These are phyloP conservation scores for Eucalyptus cloeziana DNA, from an alignment of 345 rosid species.

Conservation along the genomic window DNA sequence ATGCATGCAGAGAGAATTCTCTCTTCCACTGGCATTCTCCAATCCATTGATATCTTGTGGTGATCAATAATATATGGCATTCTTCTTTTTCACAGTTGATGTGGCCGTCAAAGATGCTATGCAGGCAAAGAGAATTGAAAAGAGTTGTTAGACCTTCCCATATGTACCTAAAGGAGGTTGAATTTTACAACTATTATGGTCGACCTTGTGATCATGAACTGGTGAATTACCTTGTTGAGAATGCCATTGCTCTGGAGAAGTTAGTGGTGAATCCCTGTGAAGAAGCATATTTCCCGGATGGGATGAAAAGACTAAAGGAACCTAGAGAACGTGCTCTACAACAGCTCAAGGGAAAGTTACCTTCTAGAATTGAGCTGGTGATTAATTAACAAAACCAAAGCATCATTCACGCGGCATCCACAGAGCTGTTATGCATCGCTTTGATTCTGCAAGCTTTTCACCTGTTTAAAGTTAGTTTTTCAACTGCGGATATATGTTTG, in stretches of 20 bases:
- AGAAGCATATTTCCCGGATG: background rate
- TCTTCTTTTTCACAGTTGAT: background rate
- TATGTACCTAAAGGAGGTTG: background rate
- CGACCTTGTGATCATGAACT: background rate
- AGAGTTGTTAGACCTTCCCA: background rate
- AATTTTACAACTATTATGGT: background rate
- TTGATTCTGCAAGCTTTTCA: background rate
- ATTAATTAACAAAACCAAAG: background rate
- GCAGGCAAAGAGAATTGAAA: background rate
- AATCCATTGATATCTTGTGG: background rate
- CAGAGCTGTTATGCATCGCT: background rate
- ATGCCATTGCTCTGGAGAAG: background rate
- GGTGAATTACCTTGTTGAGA: background rate
- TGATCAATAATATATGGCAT: background rate
- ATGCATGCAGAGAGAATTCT: background rate
- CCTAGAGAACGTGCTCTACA: background rate
- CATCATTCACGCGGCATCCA: too few species aligned
- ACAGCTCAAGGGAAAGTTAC: background rate
- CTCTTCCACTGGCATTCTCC: background rate
- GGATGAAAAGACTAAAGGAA: background rate
- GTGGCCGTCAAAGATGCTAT: rapidly evolving
- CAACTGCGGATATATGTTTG: background rate
- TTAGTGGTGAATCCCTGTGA: background rate
- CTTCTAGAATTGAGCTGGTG: background rate
- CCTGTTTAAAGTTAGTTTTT: too few species aligned